These are phyloP conservation scores for Pisolithus microcarpus DNA, from an alignment of 768 basidiomycete species.

Conservation along the genomic window DNA sequence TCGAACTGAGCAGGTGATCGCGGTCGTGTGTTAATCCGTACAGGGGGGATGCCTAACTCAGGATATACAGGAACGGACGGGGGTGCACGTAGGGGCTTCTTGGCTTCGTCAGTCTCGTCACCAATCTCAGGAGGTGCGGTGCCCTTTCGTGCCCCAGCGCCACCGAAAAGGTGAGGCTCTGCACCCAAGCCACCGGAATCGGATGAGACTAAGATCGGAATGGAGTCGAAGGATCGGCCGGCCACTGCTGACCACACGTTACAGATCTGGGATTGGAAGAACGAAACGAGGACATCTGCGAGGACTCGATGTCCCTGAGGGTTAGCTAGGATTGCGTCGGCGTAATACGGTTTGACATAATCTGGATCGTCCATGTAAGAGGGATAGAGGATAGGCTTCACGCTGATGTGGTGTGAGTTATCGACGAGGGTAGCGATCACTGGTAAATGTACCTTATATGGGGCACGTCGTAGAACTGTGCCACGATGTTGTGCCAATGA, in stretches of 20 bases:
- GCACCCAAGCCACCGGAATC: conserved; percentile 26
- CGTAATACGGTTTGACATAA: conserved; percentile 63
- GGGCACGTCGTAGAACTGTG: conserved; percentile 96
- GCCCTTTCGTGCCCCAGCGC: conserved; percentile 80
- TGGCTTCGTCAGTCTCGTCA: conserved; percentile 26
- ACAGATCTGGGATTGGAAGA: conserved; percentile 88
- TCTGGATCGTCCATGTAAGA: conserved; percentile 71
- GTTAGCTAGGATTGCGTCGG: conserved; percentile 79
- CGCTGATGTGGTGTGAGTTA: conserved; percentile 32
- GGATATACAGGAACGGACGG: conserved; percentile 21
- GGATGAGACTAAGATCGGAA: conserved; percentile 36
- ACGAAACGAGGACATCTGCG: conserved; percentile 85
- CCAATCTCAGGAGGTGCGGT: conserved; percentile 43
- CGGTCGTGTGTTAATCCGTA: conserved; percentile 66
- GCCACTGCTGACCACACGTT: conserved; percentile 71
- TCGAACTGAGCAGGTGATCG: conserved; percentile 50
- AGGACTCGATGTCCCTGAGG: conserved; percentile 76
- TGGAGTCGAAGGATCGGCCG: conserved; percentile 57
- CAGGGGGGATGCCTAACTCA: conserved; percentile 51
- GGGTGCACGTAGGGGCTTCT: conserved; percentile 12
- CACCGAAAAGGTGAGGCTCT: conserved; percentile 68
- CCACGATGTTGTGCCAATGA: conserved; percentile 81
- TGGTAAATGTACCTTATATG: conserved; percentile 55
- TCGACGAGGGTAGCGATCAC: background rate
- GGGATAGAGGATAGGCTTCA: conserved; percentile 76